Base-by-base conservation (phyloP, 805 yeast genomes). In the Grigorovia jiainica region DNA sequence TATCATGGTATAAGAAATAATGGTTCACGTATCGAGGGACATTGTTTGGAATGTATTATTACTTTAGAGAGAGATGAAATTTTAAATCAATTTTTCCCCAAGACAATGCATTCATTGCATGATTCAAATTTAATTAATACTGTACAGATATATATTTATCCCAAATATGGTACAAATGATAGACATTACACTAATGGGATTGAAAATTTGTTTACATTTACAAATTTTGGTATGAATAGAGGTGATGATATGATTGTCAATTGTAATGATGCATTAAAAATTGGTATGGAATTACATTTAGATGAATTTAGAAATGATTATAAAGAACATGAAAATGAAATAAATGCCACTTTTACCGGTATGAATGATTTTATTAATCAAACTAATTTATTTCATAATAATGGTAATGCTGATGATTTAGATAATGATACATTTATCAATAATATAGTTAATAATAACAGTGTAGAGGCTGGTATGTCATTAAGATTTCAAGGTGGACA, bases 201-300 rank as follows among this genome's bases (percentile, higher is more conserved):
- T 3, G 71, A 67, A 33, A 50, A 52, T 4, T 47, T 67, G 9
- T 68, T 67, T 50, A 63, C 64, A 0, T 60, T 56, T 47, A 56
- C 53, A 16, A 55, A 55, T 43, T 66, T 66, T 51, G 72, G 72
- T 0, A 51, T 60, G 13, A 67, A 66, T 42, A 55, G 64, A 44
- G 71, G 71, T 4, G 66, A 66, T 37, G 61, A 58, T 17, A 46
- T 67, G 58, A 65, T 68, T 2, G 50, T 47, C 10, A 58, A 57
- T 40, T 61, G 70, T 19, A 66, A 62, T 45, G 53, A 57, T 15
- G 69, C 70, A 4, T 39, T 69, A 15, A 54, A 64, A 3, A 52
- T 54, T 24, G 68, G 71, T 35, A 45, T 61, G 48, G 65, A 60
- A 40, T 34, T 57, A 21, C 47, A 47, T 43, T 38, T 38, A 8